Base-by-base conservation (phyloP, 768 basidiomycete genomes). In the Plicaturopsis crispa region DNA sequence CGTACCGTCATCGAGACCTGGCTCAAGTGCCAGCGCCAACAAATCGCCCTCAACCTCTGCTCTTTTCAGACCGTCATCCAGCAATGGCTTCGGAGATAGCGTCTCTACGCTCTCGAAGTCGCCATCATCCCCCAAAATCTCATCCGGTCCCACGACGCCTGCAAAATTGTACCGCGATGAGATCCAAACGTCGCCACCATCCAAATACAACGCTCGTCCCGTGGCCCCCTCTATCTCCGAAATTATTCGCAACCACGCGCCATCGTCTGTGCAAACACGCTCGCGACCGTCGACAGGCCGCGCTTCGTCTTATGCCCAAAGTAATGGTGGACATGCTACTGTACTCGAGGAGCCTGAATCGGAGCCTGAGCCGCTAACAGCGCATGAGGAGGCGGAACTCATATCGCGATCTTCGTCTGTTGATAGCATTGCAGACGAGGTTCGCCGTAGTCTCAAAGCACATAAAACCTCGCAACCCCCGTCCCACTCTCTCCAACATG, bases 381-480 rank as follows among this genome's bases (percentile, higher is more conserved):
- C 64, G 26, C 70, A 73, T 38, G 80, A 80, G 42, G 82, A 83
- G 43, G 63, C 66, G 2, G 83, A 84, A 32, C 51, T 81, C 33
- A 46, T 85, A 35, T 80, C 82, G 28, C 76, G 84, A n/a, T n/a
- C n/a, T n/a, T 90, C 89, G 16, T 90, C 87, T 13, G 75, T 89
- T 45, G 89, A 92, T 56, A 89, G 86, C 43, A 79, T 92, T 19
- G 84, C 87, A 16, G 80, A 86, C 49, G 89, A 92, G 66, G 77
- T 87, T 22, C 73, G 70, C 41, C 74, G 64, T 40, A 88, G 84
- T 7, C 62, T 87, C 45, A 76, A 73, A 44, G 74, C 71, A 35
- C 80, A 86, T 54, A 62, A 52, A 48, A 45, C 65, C 49, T 43
- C 60, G 51, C 61, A 65, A 50, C 55, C 66, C 34, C 44, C 66